Conservation (phyloP, 2,329 filamentous ascomycete genomes). For the Neospermospora avenae region DNA sequence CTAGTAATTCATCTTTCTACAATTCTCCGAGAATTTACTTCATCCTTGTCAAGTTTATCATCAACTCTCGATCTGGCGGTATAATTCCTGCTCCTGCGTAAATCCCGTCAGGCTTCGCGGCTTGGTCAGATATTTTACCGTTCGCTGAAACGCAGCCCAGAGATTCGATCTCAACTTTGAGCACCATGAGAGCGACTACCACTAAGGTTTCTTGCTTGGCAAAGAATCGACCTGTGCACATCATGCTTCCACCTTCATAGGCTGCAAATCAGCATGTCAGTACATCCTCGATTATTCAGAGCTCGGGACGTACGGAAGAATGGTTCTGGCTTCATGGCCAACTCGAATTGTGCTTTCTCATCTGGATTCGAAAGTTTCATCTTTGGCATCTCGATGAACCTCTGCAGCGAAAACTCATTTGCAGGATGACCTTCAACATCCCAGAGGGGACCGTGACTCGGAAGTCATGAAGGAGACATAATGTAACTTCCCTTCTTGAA, state of each 20-base stretch:
- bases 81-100: constrained; percentile 16
- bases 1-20: neutral
- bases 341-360: constrained; percentile 14
- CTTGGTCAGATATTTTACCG: constrained; percentile 8
- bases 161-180: constrained; percentile 21
- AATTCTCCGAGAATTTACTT: neutral
- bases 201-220: constrained; percentile 23
- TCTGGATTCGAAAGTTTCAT: constrained; percentile 12
- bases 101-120: constrained; percentile 5
- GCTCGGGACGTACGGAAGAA: constrained; percentile 13
- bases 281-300: neutral
- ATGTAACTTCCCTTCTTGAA: constrained; percentile 18
- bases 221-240: constrained; percentile 23
- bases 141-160: constrained; percentile 4
- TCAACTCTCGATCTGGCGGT: constrained; percentile 19
- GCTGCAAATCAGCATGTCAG: neutral
- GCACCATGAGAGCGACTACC: constrained; percentile 11
- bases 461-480: constrained; percentile 16
- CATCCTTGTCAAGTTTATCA: constrained; percentile 8
- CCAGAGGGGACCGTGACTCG: constrained; percentile 15
- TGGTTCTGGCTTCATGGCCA: constrained; percentile 15
- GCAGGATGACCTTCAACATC: constrained; percentile 17
- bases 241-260: constrained; percentile 17
- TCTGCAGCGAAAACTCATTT: constrained; percentile 17
- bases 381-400: constrained; percentile 23